Evolutionary conservation across 768 basidiomycete genomes (phyloP), one percentile per base, ranked within the genome.

Genomic region (Dendrothele bispora): DNA sequence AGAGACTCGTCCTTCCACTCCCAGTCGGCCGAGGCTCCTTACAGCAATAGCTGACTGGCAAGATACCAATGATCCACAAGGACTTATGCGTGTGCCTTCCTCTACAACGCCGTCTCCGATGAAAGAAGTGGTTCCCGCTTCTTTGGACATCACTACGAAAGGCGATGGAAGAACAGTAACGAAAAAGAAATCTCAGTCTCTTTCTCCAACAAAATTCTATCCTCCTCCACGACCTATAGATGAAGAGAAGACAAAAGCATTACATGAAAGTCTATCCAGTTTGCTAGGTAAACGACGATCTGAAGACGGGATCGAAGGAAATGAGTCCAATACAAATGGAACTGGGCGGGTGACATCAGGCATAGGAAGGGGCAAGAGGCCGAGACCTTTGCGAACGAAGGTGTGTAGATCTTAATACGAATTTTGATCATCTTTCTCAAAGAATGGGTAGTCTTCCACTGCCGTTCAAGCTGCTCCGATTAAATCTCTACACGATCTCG

Each of bases 211-310:
- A 15, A 43, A 37, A 27, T 42, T 29, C 38, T 24, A 42, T 11
- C 75, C 76, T 0, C 76, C 70, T 34, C 64, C 72, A 21, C 73
- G 74, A 47, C 58, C 55, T 43, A 70, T 80, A 25, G 70, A 74
- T 39, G 66, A 69, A 39, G 71, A 75, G 40, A 72, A 72, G 21
- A 69, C 82, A n/a, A 77, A 71, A 55, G 84, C 78, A 15, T 67
- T 89, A 18, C 79, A 86, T 52, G 83, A 88, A 53, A 85, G 80
- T 50, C 79, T 90, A 40, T 79, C 81, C 5, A 77, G 79, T 18
- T 62, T 89, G 46, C 68, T 91, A 24, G 88, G 87, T 7, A 91
- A 91, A 61, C 74, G 87, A 7, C 71, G 73, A 8, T 65, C 74
- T 0, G 66, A 69, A 3, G 74, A 73, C 10, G 71, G 72, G 3